Conservation (phyloP, 352 stramenopile genomes). For the Elongisporangium anandrum region DNA sequence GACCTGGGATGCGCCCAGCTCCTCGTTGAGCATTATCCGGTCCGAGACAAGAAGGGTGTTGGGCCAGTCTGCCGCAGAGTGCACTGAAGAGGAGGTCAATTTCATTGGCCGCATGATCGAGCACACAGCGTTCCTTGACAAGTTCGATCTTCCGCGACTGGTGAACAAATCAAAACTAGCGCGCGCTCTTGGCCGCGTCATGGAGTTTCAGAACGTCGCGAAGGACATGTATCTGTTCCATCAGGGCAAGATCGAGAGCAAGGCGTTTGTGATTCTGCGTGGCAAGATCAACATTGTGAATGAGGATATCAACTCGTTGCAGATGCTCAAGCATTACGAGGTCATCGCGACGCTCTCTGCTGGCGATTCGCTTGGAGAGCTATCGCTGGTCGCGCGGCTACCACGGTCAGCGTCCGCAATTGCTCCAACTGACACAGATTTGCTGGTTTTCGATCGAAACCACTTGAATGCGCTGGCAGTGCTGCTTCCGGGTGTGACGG, state of each 20-base stretch:
- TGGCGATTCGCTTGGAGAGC: constrained; percentile 67
- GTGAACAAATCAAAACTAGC: constrained; percentile 51
- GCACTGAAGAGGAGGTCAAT: constrained; percentile 25
- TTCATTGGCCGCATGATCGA: constrained; percentile 64
- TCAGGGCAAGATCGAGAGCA: constrained; percentile 71
- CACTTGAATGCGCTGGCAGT: constrained; percentile 34
- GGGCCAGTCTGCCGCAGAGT: constrained; percentile 16
- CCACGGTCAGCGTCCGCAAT: constrained; percentile 64
- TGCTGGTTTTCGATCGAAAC: constrained; percentile 68
- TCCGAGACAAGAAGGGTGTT: constrained; percentile 65
- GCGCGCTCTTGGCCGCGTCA: constrained; percentile 36
- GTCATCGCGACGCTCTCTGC: constrained; percentile 62
- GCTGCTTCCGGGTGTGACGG: constrained; percentile 44
- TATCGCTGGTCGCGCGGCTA: constrained; percentile 67
- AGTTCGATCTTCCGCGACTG: constrained; percentile 54
- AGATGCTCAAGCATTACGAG: constrained; percentile 41
- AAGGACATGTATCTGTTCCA: constrained; percentile 57
- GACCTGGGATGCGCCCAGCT: constrained; percentile 46
- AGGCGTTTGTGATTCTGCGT: constrained; percentile 74
- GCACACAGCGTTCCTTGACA: constrained; percentile 47
- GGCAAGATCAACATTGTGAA: constrained; percentile 80
- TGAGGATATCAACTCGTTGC: constrained; percentile 41
- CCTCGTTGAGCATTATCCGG: constrained; percentile 62
- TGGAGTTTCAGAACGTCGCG: constrained; percentile 46
- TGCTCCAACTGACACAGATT: constrained; percentile 53